Evolutionary conservation across 192 early-diverging fungal genomes (phyloP).

Genomic region (Mortierella hygrophila): DNA sequence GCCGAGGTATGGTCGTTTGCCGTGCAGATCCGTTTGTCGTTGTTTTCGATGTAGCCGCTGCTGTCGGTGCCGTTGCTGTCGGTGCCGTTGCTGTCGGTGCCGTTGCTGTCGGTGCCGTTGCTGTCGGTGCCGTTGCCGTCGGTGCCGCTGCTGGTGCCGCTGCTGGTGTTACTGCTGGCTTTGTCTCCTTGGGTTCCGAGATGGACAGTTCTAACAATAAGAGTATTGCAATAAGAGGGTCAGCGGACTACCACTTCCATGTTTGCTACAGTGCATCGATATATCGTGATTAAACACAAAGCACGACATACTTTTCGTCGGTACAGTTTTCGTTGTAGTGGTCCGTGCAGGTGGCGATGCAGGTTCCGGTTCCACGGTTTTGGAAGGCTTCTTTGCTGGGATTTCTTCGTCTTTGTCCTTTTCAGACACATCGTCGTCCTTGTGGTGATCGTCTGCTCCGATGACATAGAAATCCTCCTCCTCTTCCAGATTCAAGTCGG

Average conservation of each 20-base stretch:
- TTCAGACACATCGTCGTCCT: constrained; percentile 27
- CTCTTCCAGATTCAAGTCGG: constrained; percentile 92
- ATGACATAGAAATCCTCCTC: constrained; percentile 87
- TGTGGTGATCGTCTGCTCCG: constrained; percentile 73
- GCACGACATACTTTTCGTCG: constrained; percentile 37
- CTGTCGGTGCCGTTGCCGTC: not conserved
- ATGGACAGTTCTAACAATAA: constrained; percentile 23
- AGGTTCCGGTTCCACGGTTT: constrained; percentile 58
- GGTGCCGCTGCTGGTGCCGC: constrained; percentile 3
- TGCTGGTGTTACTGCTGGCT: constrained; percentile 19
- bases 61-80: not conserved
- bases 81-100: constrained; percentile 3
- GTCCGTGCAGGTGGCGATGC: constrained; percentile 10
- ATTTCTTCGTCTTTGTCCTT: constrained; percentile 37
- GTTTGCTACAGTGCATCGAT: not conserved
- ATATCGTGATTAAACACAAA: not conserved
- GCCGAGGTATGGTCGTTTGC: constrained; percentile 11
- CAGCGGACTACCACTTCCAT: not conserved
- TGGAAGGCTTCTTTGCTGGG: constrained; percentile 39
- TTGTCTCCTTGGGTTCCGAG: constrained; percentile 51
- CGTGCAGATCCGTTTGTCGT: not conserved
- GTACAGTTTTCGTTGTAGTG: constrained; percentile 8
- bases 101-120: constrained; percentile 4
- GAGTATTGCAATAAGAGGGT: constrained; percentile 3
- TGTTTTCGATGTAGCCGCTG: not conserved